Conservation (phyloP, 768 basidiomycete genomes). For the Tephrocybe sp. region DNA sequence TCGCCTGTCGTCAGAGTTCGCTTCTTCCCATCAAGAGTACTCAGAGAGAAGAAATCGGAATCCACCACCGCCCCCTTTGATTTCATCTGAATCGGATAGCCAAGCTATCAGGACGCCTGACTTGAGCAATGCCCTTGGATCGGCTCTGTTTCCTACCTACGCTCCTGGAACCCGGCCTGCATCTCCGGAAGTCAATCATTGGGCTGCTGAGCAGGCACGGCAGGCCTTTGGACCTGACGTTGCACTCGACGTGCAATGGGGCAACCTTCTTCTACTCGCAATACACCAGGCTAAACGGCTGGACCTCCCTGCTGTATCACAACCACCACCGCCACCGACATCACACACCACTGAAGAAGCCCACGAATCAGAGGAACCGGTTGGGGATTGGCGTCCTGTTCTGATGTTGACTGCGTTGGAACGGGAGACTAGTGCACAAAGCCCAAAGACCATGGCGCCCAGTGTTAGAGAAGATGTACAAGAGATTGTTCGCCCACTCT, state of each 20-base stretch:
- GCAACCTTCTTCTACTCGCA: conserved; percentile 37
- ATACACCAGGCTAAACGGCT: conserved; percentile 19
- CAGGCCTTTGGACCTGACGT: conserved; percentile 28
- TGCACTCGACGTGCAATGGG: conserved; percentile 38
- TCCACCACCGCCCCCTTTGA: not conserved
- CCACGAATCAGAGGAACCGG: not conserved
- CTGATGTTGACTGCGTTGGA: conserved; percentile 40
- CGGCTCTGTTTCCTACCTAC: conserved; percentile 25
- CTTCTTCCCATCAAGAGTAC: not conserved
- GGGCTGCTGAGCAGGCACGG: conserved; percentile 24
- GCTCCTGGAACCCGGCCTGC: not conserved
- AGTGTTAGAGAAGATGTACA: conserved; percentile 16
- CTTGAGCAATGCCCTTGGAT: conserved; percentile 20
- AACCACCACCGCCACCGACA: not conserved
- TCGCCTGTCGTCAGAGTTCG: conserved; percentile 24
- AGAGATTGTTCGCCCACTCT: conserved; percentile 32
- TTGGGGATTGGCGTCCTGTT: conserved; percentile 39
- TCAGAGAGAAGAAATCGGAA: not conserved
- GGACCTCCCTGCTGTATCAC: not conserved
- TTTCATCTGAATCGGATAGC: not conserved
- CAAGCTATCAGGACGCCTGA: conserved; percentile 9
- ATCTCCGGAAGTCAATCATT: conserved; percentile 16
- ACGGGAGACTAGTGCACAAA: conserved; percentile 16
- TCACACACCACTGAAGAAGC: not conserved
- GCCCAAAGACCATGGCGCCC: not conserved